Evolutionary conservation across 2,329 filamentous ascomycete genomes (phyloP).

Genomic region (Davidsoniella neocaledoniae): DNA sequence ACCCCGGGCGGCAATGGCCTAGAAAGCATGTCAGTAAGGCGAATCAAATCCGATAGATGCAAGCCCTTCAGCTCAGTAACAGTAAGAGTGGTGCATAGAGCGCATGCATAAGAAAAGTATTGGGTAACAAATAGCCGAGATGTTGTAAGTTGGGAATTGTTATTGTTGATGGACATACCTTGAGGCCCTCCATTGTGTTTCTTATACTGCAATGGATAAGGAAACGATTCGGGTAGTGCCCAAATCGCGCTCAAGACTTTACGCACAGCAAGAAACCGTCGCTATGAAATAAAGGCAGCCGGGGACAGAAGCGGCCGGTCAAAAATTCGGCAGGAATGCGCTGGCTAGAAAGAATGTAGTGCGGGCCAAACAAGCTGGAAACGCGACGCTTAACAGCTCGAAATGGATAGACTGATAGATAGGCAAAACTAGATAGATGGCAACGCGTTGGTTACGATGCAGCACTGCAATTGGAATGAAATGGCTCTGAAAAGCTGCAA

Average conservation of each 20-base stretch:
- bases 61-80: too few species aligned
- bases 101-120: neutral
- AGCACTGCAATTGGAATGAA: too few species aligned
- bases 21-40: conserved; percentile 28
- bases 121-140: too few species aligned
- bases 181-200: conserved; percentile 7
- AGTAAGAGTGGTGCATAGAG: neutral
- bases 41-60: neutral
- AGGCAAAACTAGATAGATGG: too few species aligned
- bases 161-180: conserved; percentile 4
- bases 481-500: too few species aligned
- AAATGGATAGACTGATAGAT: too few species aligned
- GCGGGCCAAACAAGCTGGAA: neutral
- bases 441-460: neutral
- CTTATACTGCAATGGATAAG: conserved; percentile 7
- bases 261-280: neutral
- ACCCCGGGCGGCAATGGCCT: conserved; percentile 22
- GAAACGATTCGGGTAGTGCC: neutral
- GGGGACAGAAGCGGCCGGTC: too few species aligned
- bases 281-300: too few species aligned
- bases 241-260: conserved; percentile 3
- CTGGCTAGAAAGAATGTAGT: neutral
- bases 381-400: neutral
- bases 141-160: too few species aligned
- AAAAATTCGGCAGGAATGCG: neutral